phyloP scores from a whole-genome alignment of 306 rosid species.

The Sicyos baderoa region DNA sequence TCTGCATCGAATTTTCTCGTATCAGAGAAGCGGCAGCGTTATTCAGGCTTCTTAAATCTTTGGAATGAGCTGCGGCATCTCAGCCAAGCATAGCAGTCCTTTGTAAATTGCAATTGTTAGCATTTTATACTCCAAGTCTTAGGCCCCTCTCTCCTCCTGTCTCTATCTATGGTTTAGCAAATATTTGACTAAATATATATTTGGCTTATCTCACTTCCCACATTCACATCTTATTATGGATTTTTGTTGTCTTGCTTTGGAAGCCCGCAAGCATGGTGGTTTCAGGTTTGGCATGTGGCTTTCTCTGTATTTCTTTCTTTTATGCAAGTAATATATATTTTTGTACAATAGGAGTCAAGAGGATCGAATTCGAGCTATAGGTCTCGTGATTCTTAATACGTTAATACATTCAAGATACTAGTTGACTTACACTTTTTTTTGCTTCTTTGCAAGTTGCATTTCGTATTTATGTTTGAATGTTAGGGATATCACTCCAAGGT shows the following conservation, averaged over 20 bases:
- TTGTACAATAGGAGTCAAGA: too few species aligned
- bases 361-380: too few species aligned
- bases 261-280: slow-evolving; percentile 9
- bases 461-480: too few species aligned
- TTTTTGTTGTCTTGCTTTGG: background rate
- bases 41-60: slow-evolving; percentile 79
- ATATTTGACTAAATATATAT: slow-evolving; percentile 14
- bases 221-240: background rate
- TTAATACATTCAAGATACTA: too few species aligned
- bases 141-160: background rate
- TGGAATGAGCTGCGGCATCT: slow-evolving; percentile 42
- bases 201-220: background rate
- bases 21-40: slow-evolving; percentile 87
- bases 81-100: slow-evolving; percentile 2
- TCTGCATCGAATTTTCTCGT: slow-evolving; percentile 87
- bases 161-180: slow-evolving; percentile 14
- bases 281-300: background rate
- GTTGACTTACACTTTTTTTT: too few species aligned
- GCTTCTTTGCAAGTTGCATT: too few species aligned
- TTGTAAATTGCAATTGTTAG: slow-evolving; percentile 19
- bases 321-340: too few species aligned
- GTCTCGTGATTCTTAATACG: too few species aligned
- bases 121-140: background rate
- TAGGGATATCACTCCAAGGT: too few species aligned
- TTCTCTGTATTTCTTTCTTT: background rate